Percentiles rank a stretch among this genome's conserved stretches.
Evolutionary conservation across 164 flowering plant species (phyloP).

Genomic region (Aristolochia fimbriata): DNA sequence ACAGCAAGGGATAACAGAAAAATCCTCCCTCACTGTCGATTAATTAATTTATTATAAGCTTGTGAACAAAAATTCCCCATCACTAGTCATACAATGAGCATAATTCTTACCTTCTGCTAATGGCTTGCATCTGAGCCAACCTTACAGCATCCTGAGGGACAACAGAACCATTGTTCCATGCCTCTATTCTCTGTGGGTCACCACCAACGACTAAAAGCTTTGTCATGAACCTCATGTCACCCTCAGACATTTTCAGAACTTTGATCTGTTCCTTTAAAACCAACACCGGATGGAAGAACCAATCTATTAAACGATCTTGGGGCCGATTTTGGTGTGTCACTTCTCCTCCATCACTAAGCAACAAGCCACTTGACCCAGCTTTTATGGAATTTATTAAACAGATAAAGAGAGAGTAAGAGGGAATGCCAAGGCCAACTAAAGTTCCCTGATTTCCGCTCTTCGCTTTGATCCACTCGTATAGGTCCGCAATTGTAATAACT

Average conservation of each 20-base stretch:
- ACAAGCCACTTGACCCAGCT: slow-evolving; percentile 51
- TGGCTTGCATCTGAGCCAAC: slow-evolving; percentile 83
- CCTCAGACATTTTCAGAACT: slow-evolving; percentile 39
- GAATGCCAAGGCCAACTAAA: slow-evolving; percentile 53
- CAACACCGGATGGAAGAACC: slow-evolving; percentile 81
- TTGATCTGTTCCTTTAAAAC: slow-evolving; percentile 74
- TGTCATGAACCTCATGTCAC: slow-evolving; percentile 55
- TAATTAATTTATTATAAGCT: too few species aligned
- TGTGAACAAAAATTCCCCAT: too few species aligned
- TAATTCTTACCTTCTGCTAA: slow-evolving; percentile 64
- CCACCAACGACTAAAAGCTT: slow-evolving; percentile 49
- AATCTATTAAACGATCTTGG: slow-evolving; percentile 67
- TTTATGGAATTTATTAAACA: slow-evolving; percentile 52
- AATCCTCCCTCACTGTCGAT: too few species aligned
- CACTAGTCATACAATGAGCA: too few species aligned
- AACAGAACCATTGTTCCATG: slow-evolving; percentile 58
- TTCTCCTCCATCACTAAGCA: slow-evolving; percentile 53
- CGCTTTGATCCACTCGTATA: slow-evolving; percentile 51
- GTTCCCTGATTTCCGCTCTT: slow-evolving; percentile 32
- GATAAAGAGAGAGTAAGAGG: slow-evolving; percentile 48
- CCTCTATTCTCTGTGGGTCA: slow-evolving; percentile 35
- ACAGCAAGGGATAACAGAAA: too few species aligned
- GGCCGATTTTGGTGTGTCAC: slow-evolving; percentile 66
- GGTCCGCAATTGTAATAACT: slow-evolving; percentile 45
- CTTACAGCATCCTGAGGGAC: slow-evolving; percentile 54